These are phyloP conservation scores for Plasmodium adleri DNA, from an alignment of 169 alveolate species.

Conservation along the genomic window DNA sequence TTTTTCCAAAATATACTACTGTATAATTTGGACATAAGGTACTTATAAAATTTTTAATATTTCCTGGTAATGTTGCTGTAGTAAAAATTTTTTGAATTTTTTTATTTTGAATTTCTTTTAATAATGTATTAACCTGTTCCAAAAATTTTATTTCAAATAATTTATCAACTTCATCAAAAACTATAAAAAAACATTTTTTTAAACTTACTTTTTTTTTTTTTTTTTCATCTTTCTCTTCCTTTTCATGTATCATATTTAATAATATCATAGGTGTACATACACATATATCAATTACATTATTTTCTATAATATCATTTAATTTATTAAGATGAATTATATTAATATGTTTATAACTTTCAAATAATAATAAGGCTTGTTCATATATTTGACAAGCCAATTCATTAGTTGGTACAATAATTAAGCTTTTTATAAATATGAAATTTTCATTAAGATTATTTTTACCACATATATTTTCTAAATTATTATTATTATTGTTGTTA, in stretches of 20 bases:
- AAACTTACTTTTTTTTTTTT: slow-evolving; percentile 43
- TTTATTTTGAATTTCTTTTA: slow-evolving; percentile 30
- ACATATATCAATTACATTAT: slow-evolving; percentile 28
- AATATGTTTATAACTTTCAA: slow-evolving; percentile 26
- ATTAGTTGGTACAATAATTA: slow-evolving; percentile 55
- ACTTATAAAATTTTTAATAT: slow-evolving; percentile 23
- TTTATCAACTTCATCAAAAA: slow-evolving; percentile 75
- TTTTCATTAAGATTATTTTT: not conserved
- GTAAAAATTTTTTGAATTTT: slow-evolving; percentile 71
- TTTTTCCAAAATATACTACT: slow-evolving; percentile 58
- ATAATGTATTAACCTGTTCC: slow-evolving; percentile 11
- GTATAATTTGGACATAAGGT: slow-evolving; percentile 49
- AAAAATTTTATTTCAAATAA: slow-evolving; percentile 66
- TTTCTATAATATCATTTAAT: slow-evolving; percentile 32
- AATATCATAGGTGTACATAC: slow-evolving; percentile 58
- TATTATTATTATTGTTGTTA: not conserved
- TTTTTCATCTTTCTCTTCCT: not conserved
- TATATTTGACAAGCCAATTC: slow-evolving; percentile 63
- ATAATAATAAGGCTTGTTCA: slow-evolving; percentile 56
- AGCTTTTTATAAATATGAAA: slow-evolving; percentile 16
- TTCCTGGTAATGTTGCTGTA: slow-evolving; percentile 75
- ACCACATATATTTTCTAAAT: not conserved
- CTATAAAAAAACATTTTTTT: slow-evolving; percentile 40
- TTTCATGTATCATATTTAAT: slow-evolving; percentile 19
- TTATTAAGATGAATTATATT: slow-evolving; percentile 7